Evolutionary conservation across 495 filamentous ascomycete genomes (phyloP).

Genomic region (Tuber aestivum): DNA sequence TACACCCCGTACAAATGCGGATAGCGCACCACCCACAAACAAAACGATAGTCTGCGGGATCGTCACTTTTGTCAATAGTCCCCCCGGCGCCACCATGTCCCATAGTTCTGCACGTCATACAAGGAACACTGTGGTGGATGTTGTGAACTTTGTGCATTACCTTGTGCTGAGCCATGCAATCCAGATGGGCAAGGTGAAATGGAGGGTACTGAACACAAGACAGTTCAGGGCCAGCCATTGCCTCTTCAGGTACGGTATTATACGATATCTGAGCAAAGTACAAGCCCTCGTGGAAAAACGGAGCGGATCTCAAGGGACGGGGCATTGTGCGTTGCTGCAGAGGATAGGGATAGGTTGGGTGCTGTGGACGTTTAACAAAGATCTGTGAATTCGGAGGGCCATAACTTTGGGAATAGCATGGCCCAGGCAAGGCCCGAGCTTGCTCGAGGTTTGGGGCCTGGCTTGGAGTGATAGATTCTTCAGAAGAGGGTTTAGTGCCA

Average conservation of each 20-base stretch:
- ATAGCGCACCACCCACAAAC: neutral
- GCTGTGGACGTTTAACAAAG: neutral
- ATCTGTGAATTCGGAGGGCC: neutral
- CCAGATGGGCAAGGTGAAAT: neutral
- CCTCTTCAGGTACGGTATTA: neutral
- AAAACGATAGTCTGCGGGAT: neutral
- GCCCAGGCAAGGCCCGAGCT: neutral
- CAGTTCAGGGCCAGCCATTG: neutral
- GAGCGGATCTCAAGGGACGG: neutral
- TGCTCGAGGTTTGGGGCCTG: neutral
- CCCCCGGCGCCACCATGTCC: neutral
- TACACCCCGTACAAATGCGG: neutral
- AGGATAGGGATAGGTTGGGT: neutral
- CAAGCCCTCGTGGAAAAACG: neutral
- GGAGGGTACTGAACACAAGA: neutral
- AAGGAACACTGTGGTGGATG: neutral
- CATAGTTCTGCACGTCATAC: neutral
- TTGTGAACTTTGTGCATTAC: slow-evolving; percentile 4
- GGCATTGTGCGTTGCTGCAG: neutral
- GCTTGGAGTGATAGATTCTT: neutral
- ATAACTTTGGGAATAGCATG: neutral
- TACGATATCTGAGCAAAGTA: slow-evolving; percentile 3
- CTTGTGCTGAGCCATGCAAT: neutral
- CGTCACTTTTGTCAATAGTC: neutral
- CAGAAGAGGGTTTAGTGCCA: neutral